Conservation (phyloP, 352 stramenopile genomes). For the Globisporangium lucens region DNA sequence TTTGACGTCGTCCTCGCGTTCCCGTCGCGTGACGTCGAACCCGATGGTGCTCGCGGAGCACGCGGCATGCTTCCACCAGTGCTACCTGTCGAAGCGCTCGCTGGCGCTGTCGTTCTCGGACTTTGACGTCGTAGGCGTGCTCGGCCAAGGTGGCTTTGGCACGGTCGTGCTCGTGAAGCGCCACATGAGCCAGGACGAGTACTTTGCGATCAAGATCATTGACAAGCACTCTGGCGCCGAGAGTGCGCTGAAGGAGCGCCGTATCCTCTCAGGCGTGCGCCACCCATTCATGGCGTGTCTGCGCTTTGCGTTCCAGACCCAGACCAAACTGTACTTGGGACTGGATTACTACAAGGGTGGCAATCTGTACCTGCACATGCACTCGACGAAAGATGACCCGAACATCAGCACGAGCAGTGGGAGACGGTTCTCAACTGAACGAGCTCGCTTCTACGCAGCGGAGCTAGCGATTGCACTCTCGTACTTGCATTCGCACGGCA, state of each 20-base stretch:
- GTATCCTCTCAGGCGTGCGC: constrained; percentile 71
- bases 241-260: constrained; percentile 68
- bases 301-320: constrained; percentile 85
- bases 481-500: constrained; percentile 84
- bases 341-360: constrained; percentile 86
- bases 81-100: constrained; percentile 77
- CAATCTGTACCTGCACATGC: constrained; percentile 87
- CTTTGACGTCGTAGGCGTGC: constrained; percentile 83
- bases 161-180: constrained; percentile 82
- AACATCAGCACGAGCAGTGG: constrained; percentile 73
- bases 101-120: constrained; percentile 81
- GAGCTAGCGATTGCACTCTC: constrained; percentile 84
- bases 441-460: constrained; percentile 81
- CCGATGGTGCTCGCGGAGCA: constrained; percentile 78
- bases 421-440: constrained; percentile 64
- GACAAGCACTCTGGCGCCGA: constrained; percentile 80
- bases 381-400: constrained; percentile 79
- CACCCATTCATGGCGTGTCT: constrained; percentile 81
- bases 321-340: constrained; percentile 77
- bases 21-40: constrained; percentile 61
- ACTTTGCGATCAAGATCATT: constrained; percentile 88
- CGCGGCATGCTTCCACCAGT: constrained; percentile 78
- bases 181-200: constrained; percentile 71
- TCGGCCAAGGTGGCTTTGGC: constrained; percentile 75
- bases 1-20: constrained; percentile 28